Percentiles rank a stretch among this genome's conserved stretches.
Evolutionary conservation across 805 yeast genomes (phyloP).

Genomic region (Metschnikowia arizonensis): DNA sequence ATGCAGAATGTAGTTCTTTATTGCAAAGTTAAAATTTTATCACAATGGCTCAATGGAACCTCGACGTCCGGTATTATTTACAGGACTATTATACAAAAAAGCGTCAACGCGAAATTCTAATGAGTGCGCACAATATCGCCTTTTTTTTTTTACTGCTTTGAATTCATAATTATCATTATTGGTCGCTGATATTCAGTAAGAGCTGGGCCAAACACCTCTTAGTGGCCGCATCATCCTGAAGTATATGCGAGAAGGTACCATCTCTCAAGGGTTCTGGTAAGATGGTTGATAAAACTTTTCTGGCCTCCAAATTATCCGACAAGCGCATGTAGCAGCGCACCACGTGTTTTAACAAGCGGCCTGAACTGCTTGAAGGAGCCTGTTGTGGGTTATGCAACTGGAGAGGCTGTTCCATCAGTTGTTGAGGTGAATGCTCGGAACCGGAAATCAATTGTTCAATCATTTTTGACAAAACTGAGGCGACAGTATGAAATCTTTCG

Average conservation of each 20-base stretch:
- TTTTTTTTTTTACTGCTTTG: not conserved
- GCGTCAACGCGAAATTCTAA: not conserved
- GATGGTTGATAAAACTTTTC: slow-evolving; percentile 76
- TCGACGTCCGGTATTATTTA: slow-evolving; percentile 3
- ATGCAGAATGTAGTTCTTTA: not conserved
- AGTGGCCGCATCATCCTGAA: slow-evolving; percentile 85
- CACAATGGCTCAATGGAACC: not conserved
- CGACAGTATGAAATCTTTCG: slow-evolving; percentile 92
- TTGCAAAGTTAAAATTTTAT: not conserved
- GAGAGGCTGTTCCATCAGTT: slow-evolving; percentile 1
- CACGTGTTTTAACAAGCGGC: slow-evolving; percentile 85
- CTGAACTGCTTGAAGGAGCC: slow-evolving; percentile 47
- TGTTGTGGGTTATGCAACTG: slow-evolving; percentile 5
- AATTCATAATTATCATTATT: slow-evolving; percentile 2
- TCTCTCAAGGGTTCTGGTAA: slow-evolving; percentile 86
- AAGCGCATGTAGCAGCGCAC: slow-evolving; percentile 89
- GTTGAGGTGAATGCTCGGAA: slow-evolving; percentile 48
- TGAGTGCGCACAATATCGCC: not conserved
- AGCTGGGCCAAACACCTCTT: slow-evolving; percentile 83
- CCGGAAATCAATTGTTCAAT: slow-evolving; percentile 64
- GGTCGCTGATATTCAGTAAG: slow-evolving; percentile 53
- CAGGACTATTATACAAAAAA: no score
- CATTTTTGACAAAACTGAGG: slow-evolving; percentile 82
- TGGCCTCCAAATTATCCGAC: slow-evolving; percentile 85
- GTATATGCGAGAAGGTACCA: slow-evolving; percentile 72